A percentile compares a stretch with the other conserved stretches of the same genome.
Evolutionary conservation across 2,329 filamentous ascomycete genomes (phyloP).

Genomic region (Hymenoscyphus salicellus): DNA sequence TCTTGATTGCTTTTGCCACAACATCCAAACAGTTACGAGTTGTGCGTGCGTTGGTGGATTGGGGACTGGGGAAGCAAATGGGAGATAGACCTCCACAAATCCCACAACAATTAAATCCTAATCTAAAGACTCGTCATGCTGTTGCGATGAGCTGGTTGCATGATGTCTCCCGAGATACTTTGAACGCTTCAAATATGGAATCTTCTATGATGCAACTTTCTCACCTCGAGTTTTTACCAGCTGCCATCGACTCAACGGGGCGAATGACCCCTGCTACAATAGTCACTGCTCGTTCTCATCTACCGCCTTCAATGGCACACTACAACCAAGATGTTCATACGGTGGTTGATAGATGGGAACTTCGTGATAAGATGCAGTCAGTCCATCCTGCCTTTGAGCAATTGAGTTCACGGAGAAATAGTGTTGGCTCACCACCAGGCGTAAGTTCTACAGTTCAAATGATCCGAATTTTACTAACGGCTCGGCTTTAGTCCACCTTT

Average conservation of each 20-base stretch:
- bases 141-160: constrained; percentile 53
- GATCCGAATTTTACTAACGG: constrained; percentile 15
- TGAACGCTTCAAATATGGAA: constrained; percentile 45
- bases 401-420: constrained; percentile 63
- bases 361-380: constrained; percentile 61
- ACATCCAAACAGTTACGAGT: constrained; percentile 70
- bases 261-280: constrained; percentile 54
- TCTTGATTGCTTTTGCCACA: constrained; percentile 67
- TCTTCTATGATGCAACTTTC: constrained; percentile 63
- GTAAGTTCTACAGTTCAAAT: constrained; percentile 25
- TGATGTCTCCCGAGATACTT: constrained; percentile 22
- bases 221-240: constrained; percentile 70
- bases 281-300: constrained; percentile 68
- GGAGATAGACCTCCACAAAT: constrained; percentile 51
- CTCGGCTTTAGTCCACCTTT: constrained; percentile 40
- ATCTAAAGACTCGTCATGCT: constrained; percentile 54
- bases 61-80: constrained; percentile 58
- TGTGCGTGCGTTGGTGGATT: constrained; percentile 70
- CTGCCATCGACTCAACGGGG: constrained; percentile 53
- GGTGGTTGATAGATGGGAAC: constrained; percentile 78
- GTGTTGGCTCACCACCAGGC: constrained; percentile 33
- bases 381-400: constrained; percentile 78
- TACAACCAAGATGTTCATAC: constrained; percentile 66
- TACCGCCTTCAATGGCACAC: constrained; percentile 51
- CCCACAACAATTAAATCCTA: constrained; percentile 48